These are phyloP conservation scores for Phytopythium litorale DNA, from an alignment of 352 stramenopile genomes.

Conservation along the genomic window DNA sequence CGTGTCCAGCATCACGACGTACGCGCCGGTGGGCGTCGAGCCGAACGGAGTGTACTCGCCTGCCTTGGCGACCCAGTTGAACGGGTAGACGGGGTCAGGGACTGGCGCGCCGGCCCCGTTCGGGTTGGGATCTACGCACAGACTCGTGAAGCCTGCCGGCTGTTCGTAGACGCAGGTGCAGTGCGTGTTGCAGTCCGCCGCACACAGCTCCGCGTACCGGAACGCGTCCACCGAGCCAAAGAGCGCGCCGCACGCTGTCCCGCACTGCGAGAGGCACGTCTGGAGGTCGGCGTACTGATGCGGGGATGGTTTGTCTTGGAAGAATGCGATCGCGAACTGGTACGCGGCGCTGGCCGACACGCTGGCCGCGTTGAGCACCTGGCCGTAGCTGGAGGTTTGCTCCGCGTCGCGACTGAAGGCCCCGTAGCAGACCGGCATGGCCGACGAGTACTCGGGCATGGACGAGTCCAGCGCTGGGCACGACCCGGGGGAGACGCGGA, in stretches of 20 bases:
- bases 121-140: constrained; percentile 52
- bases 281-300: constrained; percentile 49
- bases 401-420: constrained; percentile 29
- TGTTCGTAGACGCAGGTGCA: constrained; percentile 75
- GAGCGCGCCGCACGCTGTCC: constrained; percentile 28
- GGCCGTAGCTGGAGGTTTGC: constrained; percentile 44
- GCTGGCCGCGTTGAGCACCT: constrained; percentile 52
- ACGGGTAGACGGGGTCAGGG: constrained; percentile 39
- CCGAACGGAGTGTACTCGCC: constrained; percentile 16
- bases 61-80: constrained; percentile 43
- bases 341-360: constrained; percentile 41
- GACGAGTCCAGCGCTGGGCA: constrained; percentile 38
- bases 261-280: constrained; percentile 53
- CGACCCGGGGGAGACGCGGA: constrained; percentile 50
- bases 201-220: constrained; percentile 43
- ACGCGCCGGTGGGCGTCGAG: constrained; percentile 33
- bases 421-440: constrained; percentile 63
- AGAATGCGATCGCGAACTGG: constrained; percentile 44
- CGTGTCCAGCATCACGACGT: constrained; percentile 48
- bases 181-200: constrained; percentile 35
- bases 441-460: constrained; percentile 54
- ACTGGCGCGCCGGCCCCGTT: constrained; percentile 25
- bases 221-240: constrained; percentile 57
- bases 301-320: constrained; percentile 28
- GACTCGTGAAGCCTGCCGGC: constrained; percentile 27